phyloP scores from a whole-genome alignment of 345 rosid species.

The Arabidopsis suecica region DNA sequence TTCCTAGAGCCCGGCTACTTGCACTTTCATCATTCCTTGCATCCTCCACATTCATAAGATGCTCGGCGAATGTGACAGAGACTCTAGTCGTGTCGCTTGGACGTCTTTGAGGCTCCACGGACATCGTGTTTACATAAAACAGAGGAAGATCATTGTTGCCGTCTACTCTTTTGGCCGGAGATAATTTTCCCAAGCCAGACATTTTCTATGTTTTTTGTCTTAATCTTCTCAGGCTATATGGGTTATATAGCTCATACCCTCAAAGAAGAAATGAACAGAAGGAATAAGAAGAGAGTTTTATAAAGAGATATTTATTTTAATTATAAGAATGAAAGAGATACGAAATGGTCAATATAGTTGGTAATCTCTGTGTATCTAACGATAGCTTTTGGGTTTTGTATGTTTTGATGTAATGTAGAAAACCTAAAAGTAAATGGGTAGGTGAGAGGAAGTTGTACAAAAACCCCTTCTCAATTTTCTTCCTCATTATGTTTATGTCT shows the following conservation, averaged over 20 bases:
- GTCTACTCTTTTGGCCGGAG: conserved; percentile 37
- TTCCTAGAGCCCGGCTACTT: conserved; percentile 44
- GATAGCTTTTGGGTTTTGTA: conserved; percentile 29
- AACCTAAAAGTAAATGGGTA: conserved; percentile 48
- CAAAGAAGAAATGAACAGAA: conserved; percentile 36
- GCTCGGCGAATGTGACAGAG: conserved; percentile 66
- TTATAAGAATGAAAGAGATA: conserved; percentile 34
- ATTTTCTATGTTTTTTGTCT: conserved; percentile 16
- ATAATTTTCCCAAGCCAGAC: conserved; percentile 47
- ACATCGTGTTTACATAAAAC: conserved; percentile 40
- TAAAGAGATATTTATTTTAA: conserved; percentile 9
- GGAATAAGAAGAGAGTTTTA: conserved; percentile 31
- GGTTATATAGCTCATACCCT: conserved; percentile 34
- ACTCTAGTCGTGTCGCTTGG: conserved; percentile 45
- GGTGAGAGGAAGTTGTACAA: conserved; percentile 59
- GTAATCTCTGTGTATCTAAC: conserved; percentile 63
- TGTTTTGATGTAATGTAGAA: conserved; percentile 18
- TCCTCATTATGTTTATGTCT: conserved; percentile 5
- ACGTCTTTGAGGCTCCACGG: conserved; percentile 53
- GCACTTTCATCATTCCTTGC: conserved; percentile 46
- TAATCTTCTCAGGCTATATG: conserved; percentile 1
- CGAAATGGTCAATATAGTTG: conserved; percentile 53
- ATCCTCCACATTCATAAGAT: conserved; percentile 66
- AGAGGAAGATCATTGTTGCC: conserved; percentile 49
- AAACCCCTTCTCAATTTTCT: conserved; percentile 5